These are phyloP conservation scores for Byssochlamys sp. DNA, from an alignment of 2,329 filamentous ascomycete species.

Conservation along the genomic window DNA sequence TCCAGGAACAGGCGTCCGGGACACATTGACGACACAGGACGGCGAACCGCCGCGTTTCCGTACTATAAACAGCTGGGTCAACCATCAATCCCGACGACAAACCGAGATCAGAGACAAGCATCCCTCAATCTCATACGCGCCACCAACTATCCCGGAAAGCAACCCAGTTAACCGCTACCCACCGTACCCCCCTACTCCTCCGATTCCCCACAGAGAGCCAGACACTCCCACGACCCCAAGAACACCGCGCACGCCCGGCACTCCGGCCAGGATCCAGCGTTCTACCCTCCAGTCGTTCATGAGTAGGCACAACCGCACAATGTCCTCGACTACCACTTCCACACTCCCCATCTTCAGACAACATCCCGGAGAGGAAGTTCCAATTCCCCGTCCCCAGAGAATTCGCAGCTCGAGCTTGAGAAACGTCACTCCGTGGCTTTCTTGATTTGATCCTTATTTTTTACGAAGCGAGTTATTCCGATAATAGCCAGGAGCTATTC, in stretches of 20 bases:
- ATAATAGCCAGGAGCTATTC: too few species aligned
- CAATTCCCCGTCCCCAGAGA: neutral
- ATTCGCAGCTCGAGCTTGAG: slow-evolving; percentile 4
- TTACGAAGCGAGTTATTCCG: too few species aligned
- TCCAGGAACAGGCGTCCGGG: neutral
- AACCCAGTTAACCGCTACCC: neutral
- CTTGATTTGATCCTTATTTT: too few species aligned
- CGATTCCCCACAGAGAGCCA: neutral
- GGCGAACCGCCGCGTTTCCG: neutral
- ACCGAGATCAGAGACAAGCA: neutral
- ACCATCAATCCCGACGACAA: neutral
- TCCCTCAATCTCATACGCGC: neutral
- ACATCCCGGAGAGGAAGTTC: slow-evolving; percentile 5
- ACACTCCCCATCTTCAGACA: slow-evolving; percentile 5
- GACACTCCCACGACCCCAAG: neutral
- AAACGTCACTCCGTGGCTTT: neutral
- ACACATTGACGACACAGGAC: neutral
- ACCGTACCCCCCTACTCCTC: neutral
- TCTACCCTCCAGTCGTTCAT: neutral
- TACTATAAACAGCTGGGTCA: slow-evolving; percentile 1
- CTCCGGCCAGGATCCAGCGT: neutral
- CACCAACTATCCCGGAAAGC: neutral
- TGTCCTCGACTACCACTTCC: slow-evolving; percentile 1
- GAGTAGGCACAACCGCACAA: neutral
- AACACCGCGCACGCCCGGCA: neutral